Base-by-base conservation (phyloP, 2,329 filamentous ascomycete species). In the Keithomyces neogunnii region DNA sequence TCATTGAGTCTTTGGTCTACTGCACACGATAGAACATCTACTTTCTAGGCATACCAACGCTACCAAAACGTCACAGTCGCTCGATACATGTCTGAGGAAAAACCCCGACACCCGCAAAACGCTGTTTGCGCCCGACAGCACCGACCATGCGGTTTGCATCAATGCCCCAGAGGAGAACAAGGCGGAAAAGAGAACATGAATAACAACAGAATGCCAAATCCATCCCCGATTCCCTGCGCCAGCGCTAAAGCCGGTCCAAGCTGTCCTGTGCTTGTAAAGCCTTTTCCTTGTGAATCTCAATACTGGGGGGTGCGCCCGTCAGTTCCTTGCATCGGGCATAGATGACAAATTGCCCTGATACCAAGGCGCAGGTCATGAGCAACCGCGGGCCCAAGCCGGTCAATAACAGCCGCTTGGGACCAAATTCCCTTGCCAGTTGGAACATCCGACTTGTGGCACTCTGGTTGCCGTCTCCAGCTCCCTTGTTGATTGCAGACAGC, bases 401-500 rank as follows among this genome's bases (percentile, higher is more conserved):
- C 6, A 73, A 53, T 32, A 79, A 57, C 55, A 79, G 55, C 7
- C 74, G 64, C 59, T 69, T 72, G 3, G 75, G 74, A 0, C 76
- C 76, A 50, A 78, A 77, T 60, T 78, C 74, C 29, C 63, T 59
- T 1, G 76, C 76, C 26, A 79, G 71, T 53, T 74, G 67, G 60
- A 76, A 73, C 75, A 78, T 77, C 49, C 75, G 65, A 53, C 68
- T 69, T n/a, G 75, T 73, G 19, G 71, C 69, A 44, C 73, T 63
- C 62, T 78, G 75, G 3, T 62, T 67, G 13, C 64, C 65, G 58
- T 77, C 73, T 1, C 76, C 76, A 0, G 73, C 73, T 51, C 75
- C 75, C 64, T 78, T 78, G 65, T 79, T 79, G 58, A 78, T 78
- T 49, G 76, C 76, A 1, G 75, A 78, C 29, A 78, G 66, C 53